phyloP scores from a whole-genome alignment of 805 yeast genomes.

The Saccharomycopsis sp. region DNA sequence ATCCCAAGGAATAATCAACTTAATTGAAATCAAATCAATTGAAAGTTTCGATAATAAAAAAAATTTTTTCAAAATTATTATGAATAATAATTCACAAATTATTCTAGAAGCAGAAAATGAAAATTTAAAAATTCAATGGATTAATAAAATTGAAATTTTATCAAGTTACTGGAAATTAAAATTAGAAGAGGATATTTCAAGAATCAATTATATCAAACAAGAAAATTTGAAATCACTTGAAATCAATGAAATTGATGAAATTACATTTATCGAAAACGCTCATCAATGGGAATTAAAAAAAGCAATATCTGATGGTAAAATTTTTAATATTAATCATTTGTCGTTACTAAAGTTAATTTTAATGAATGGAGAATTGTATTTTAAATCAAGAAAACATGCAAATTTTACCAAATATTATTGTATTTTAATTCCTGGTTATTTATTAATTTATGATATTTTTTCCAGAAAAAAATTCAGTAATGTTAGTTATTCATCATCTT shows the following conservation, averaged over 20 bases:
- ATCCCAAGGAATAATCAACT: slow-evolving; percentile 53
- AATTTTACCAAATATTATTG: slow-evolving; percentile 52
- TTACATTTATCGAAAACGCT: slow-evolving; percentile 35
- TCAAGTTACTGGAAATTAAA: slow-evolving; percentile 50
- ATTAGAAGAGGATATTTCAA: slow-evolving; percentile 29
- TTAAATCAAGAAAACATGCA: slow-evolving; percentile 60
- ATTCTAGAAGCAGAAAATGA: slow-evolving; percentile 47
- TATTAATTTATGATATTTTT: slow-evolving; percentile 46
- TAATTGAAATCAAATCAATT: slow-evolving; percentile 33
- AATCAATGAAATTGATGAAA: slow-evolving; percentile 47
- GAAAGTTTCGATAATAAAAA: slow-evolving; percentile 37
- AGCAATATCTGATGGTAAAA: slow-evolving; percentile 40
- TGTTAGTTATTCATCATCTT: slow-evolving; percentile 32
- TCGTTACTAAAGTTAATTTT: slow-evolving; percentile 52
- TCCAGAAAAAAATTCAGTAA: slow-evolving; percentile 29
- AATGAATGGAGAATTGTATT: slow-evolving; percentile 56
- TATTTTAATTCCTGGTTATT: slow-evolving; percentile 58
- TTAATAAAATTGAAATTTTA: slow-evolving; percentile 34
- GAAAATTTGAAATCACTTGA: slow-evolving; percentile 37
- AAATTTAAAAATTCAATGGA: slow-evolving; percentile 54
- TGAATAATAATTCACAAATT: slow-evolving; percentile 33
- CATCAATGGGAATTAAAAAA: slow-evolving; percentile 45
- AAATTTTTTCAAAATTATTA: slow-evolving; percentile 39
- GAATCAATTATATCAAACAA: slow-evolving; percentile 29
- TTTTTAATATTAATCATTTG: slow-evolving; percentile 46